phyloP scores from a whole-genome alignment of 108 stramenopile genomes.

The Nitzschia sp. region DNA sequence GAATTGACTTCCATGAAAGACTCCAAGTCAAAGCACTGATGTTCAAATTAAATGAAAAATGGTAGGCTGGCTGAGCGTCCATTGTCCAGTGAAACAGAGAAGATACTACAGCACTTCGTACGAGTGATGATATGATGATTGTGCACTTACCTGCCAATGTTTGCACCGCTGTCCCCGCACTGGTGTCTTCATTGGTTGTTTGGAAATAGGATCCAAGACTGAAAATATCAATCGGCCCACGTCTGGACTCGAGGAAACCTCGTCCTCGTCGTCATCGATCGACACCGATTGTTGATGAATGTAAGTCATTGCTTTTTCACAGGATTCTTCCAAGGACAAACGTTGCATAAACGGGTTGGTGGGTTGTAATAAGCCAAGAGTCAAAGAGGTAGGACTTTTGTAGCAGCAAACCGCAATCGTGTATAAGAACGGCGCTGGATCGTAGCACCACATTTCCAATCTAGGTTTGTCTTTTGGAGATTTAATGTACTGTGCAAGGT shows the following conservation, averaged over 20 bases:
- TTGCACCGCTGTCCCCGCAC: conserved; percentile 57
- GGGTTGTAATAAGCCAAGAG: conserved; percentile 9
- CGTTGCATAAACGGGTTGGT: neutral
- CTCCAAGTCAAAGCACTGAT: conserved; percentile 75
- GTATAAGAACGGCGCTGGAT: conserved; percentile 51
- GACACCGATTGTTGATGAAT: conserved; percentile 27
- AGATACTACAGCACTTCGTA: too few species aligned
- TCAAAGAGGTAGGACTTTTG: conserved; percentile 38
- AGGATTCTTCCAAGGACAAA: conserved; percentile 7
- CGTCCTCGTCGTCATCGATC: conserved; percentile 48
- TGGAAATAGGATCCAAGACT: conserved; percentile 55
- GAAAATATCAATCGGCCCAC: conserved; percentile 46
- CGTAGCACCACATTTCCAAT: conserved; percentile 48
- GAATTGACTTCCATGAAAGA: conserved; percentile 57
- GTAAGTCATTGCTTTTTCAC: conserved; percentile 33
- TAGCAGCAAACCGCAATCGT: conserved; percentile 57
- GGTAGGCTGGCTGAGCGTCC: neutral
- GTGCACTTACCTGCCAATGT: conserved; percentile 44
- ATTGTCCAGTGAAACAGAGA: too few species aligned
- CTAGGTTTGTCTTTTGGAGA: conserved; percentile 20
- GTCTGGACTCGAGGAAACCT: conserved; percentile 16
- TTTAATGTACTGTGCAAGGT: conserved; percentile 44
- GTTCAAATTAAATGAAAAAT: too few species aligned
- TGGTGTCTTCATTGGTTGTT: conserved; percentile 58
- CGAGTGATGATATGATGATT: too few species aligned